These are phyloP conservation scores for Colletotrichum tropicicola DNA, from an alignment of 2,329 filamentous ascomycete genomes.

Conservation along the genomic window DNA sequence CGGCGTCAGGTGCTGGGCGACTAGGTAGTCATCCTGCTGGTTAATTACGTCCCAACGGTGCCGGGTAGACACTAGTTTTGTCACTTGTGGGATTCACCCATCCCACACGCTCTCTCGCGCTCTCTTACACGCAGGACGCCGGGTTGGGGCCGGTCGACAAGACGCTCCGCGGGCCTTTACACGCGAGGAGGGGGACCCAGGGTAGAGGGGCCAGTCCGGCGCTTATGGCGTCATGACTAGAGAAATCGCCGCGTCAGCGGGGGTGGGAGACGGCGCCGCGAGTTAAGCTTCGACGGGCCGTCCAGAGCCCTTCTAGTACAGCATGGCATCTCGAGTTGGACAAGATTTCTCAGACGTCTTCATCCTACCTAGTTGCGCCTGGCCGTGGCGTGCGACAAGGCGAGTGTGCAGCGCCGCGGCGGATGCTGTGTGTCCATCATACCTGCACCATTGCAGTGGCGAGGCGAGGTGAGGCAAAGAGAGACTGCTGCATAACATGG, in stretches of 20 bases:
- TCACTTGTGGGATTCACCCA: background rate
- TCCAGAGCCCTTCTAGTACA: background rate
- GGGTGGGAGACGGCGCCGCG: background rate
- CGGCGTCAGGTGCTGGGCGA: slow-evolving; percentile 14
- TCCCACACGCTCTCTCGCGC: background rate
- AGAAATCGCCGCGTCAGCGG: slow-evolving; percentile 1
- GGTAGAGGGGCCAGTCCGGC: slow-evolving; percentile 6
- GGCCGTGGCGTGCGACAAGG: too few species aligned
- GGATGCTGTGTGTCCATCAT: too few species aligned
- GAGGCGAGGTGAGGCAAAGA: background rate
- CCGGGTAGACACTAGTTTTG: background rate
- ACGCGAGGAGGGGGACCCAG: background rate
- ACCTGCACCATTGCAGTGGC: background rate
- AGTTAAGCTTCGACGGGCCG: slow-evolving; percentile 9
- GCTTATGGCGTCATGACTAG: slow-evolving; percentile 26
- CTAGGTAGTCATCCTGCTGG: background rate
- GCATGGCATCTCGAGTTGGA: background rate
- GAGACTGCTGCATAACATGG: background rate
- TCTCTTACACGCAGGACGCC: too few species aligned
- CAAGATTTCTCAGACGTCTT: background rate
- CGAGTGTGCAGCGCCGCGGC: too few species aligned
- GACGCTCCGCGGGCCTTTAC: background rate
- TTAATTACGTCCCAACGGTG: too few species aligned
- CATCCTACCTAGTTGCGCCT: background rate
- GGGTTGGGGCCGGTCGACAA: background rate